Evolutionary conservation across 768 basidiomycete species (phyloP), one percentile per base, ranked within the genome.

Genomic region (Chalciporus piperatus): DNA sequence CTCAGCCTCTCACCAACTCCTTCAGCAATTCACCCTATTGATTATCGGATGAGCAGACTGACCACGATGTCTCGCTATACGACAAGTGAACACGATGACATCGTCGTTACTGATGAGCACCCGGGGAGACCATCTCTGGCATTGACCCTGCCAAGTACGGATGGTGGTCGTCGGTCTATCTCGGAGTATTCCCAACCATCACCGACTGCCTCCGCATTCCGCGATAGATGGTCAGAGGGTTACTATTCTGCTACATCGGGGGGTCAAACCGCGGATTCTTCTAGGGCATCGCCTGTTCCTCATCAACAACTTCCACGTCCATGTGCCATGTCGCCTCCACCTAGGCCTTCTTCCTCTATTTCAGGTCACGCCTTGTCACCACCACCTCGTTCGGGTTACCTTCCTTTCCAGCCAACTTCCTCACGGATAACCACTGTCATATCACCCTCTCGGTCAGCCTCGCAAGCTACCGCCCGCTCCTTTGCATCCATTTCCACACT

Each of bases 191-290:
- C 85, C 10, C 81, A 83, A 56, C 75, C 79, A 5, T 90, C 88
- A 10, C 89, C 88, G 2, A 87, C 87, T 4, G 82, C 77, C 6
- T 89, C 88, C n/a, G 86, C 85, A n/a, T 91, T 91, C 70, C 80
- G 81, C 23, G 86, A 88, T 57, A 80, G 68, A 47, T 65, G 58
- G 59, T 71, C 69, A 1, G 63, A 69, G 7, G 61, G 67, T 33
- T 69, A 70, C 49, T 69, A 70, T 44, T 70, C 67, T 23, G 59
- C 59, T 2, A 39, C 51, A 17, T 68, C 65, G 39, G 69, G 59
- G 16, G 52, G 43, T 41, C 57, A 50, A 40, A 39, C 45, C n/a
- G 33, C 54, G 10, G 40, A 51, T 13, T 27, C 46, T 38, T 57
- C 56, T 64, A 46, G 57, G 63, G 51, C 59, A 55, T 57, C 69